phyloP scores from a whole-genome alignment of 768 basidiomycete genomes.

The Macrolepiota dolichaula region DNA sequence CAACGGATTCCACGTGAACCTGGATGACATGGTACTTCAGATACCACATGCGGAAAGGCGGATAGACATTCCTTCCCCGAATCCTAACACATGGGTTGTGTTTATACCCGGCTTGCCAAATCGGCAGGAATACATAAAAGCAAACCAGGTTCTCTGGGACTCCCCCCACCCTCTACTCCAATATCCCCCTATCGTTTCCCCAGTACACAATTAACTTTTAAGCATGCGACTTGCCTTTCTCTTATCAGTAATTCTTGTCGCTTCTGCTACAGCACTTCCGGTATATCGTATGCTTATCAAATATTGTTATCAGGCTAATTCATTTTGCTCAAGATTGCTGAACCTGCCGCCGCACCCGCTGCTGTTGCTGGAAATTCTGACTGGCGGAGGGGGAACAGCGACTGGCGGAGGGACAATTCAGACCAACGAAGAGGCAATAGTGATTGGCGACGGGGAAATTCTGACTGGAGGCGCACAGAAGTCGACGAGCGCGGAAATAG shows the following conservation, averaged over 20 bases:
- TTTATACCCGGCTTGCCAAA: conserved; percentile 32
- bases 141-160: conserved; percentile 19
- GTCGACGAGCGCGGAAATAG: conserved; percentile 10
- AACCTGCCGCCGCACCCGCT: conserved; percentile 15
- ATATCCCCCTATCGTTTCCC: conserved; percentile 20
- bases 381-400: conserved; percentile 17
- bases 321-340: conserved; percentile 16
- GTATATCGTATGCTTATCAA: conserved; percentile 21
- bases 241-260: conserved; percentile 29
- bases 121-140: conserved; percentile 29
- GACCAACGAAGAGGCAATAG: conserved; percentile 18
- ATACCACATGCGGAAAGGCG: conserved; percentile 32
- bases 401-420: conserved; percentile 7
- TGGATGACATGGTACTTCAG: conserved; percentile 23
- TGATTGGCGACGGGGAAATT: conserved; percentile 8
- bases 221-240: conserved; percentile 30
- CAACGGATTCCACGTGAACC: conserved; percentile 24
- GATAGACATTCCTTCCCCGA: conserved; percentile 29
- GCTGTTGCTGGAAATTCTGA: conserved; percentile 8
- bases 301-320: conserved; percentile 7
- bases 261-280: conserved; percentile 33
- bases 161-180: conserved; percentile 19
- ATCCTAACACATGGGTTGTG: conserved; percentile 26
- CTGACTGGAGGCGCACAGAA: conserved; percentile 15
- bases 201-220: conserved; percentile 27